Conservation (phyloP, 1,284 basidiomycete species). For the Cutaneotrichosporon cutaneum region DNA sequence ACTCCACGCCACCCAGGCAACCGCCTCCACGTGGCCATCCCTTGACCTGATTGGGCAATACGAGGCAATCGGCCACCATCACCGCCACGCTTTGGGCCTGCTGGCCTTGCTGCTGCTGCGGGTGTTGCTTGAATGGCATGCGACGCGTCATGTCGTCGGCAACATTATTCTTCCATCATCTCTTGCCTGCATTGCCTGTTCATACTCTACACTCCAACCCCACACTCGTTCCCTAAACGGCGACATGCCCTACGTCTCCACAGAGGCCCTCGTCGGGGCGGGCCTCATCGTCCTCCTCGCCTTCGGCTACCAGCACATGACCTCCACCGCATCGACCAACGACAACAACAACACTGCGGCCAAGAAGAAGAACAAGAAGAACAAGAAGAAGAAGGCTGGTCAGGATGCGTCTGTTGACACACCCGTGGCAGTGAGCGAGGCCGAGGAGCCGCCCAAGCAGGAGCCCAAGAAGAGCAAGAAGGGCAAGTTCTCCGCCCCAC, state of each 20-base stretch:
- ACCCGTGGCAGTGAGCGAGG: not conserved
- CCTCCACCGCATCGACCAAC: constrained; percentile 4
- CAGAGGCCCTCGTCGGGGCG: constrained; percentile 45
- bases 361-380: constrained; percentile 39
- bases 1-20: not conserved
- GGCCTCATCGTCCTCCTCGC: constrained; percentile 41
- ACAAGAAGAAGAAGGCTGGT: constrained; percentile 29
- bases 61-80: not conserved
- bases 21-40: not conserved
- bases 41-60: not conserved
- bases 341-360: constrained; percentile 12
- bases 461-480: constrained; percentile 1
- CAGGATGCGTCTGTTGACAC: not conserved
- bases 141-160: not conserved
- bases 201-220: not conserved
- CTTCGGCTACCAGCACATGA: constrained; percentile 40
- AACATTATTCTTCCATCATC: not conserved
- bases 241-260: constrained; percentile 50
- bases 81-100: not conserved
- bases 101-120: too few species aligned
- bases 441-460: constrained; percentile 17
- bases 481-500: not conserved
- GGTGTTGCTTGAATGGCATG: too few species aligned
- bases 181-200: not conserved
- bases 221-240: not conserved